phyloP scores from a whole-genome alignment of 2,329 filamentous ascomycete genomes.

The Aspergillus sp. region DNA sequence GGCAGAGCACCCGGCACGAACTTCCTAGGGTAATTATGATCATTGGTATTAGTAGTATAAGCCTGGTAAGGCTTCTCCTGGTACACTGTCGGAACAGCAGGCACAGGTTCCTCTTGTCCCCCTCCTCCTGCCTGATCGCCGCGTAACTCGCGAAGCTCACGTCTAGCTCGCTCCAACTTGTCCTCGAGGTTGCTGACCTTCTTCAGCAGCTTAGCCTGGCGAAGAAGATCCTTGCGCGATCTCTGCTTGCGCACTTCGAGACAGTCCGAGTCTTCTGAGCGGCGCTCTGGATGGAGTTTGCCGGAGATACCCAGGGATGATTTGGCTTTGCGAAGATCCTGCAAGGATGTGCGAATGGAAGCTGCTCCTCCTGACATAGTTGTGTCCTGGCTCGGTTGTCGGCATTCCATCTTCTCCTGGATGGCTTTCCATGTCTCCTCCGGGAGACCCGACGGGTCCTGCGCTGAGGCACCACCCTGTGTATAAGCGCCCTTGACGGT shows the following conservation, averaged over 20 bases:
- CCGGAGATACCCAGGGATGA: slow-evolving; percentile 21
- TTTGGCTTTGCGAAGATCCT: slow-evolving; percentile 28
- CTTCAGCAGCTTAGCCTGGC: slow-evolving; percentile 50
- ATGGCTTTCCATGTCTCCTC: slow-evolving; percentile 30
- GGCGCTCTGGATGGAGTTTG: slow-evolving; percentile 9
- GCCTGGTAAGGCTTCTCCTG: slow-evolving; percentile 14
- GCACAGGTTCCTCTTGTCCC: background rate
- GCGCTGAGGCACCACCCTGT: slow-evolving; percentile 8
- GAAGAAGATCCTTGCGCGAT: slow-evolving; percentile 50
- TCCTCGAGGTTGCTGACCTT: slow-evolving; percentile 53
- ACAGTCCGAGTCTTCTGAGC: slow-evolving; percentile 13
- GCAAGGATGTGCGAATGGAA: slow-evolving; percentile 26
- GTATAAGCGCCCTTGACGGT: slow-evolving; percentile 29
- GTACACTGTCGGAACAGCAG: slow-evolving; percentile 6
- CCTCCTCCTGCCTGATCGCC: slow-evolving; percentile 24
- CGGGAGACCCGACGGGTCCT: slow-evolving; percentile 12
- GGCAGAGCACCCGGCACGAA: slow-evolving; percentile 39
- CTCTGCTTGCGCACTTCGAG: slow-evolving; percentile 38
- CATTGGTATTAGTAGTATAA: background rate
- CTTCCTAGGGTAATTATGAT: slow-evolving; percentile 18
- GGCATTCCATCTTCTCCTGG: slow-evolving; percentile 21
- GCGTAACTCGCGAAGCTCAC: slow-evolving; percentile 45
- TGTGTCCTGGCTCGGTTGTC: slow-evolving; percentile 1
- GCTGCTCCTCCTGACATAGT: background rate
- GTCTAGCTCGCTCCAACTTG: slow-evolving; percentile 49